A percentile compares a stretch with the other conserved stretches of the same genome.
Conservation (phyloP, 768 basidiomycete genomes). For the Gloeophyllum trabeum region DNA sequence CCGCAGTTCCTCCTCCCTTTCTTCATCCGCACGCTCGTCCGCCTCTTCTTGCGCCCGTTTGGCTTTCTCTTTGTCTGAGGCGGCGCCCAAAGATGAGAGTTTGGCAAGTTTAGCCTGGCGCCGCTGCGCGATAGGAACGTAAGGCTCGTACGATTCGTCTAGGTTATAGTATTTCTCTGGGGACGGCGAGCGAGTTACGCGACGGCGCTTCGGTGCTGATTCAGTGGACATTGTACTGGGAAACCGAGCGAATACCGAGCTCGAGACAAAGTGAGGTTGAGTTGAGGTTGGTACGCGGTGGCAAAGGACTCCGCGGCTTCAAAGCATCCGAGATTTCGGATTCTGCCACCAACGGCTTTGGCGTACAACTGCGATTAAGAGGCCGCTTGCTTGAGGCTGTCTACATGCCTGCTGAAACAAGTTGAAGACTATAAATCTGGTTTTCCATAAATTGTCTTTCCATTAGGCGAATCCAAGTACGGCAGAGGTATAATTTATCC, state of each 20-base stretch:
- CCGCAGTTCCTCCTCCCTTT: constrained; percentile 66
- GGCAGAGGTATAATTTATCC: no score
- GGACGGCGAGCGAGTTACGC: constrained; percentile 45
- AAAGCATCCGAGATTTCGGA: constrained; percentile 24
- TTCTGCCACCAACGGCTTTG: no score
- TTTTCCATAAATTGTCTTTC: no score
- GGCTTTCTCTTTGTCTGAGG: constrained; percentile 39
- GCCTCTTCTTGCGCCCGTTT: constrained; percentile 42
- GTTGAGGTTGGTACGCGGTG: no score
- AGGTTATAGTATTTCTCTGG: constrained; percentile 52
- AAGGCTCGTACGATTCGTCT: constrained; percentile 67
- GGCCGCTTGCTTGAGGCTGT: no score
- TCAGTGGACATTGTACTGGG: constrained; percentile 21
- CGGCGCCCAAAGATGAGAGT: constrained; percentile 50
- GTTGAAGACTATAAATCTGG: no score
- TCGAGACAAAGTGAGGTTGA: no score
- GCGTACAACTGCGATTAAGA: no score
- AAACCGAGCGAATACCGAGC: no score
- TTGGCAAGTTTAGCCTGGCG: constrained; percentile 73
- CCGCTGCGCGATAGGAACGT: constrained; percentile 80
- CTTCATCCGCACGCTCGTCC: constrained; percentile 54
- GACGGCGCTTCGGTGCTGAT: constrained; percentile 37
- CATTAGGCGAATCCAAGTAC: no score
- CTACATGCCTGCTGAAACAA: no score
- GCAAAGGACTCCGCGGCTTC: no score